Evolutionary conservation across 164 flowering plant species (phyloP).

Genomic region (Kingdonia uniflora): DNA sequence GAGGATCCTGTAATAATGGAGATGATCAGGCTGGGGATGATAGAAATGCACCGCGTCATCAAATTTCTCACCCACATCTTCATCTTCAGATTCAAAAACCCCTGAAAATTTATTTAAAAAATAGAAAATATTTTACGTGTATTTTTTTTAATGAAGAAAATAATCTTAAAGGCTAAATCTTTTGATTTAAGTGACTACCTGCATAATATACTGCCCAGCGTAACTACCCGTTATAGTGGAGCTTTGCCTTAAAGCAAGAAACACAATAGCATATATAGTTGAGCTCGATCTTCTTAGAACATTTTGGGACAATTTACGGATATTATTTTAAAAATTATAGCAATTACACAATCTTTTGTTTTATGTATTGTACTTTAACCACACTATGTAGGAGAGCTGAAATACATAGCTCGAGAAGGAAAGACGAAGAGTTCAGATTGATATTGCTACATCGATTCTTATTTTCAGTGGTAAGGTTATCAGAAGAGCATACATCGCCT

Average conservation of each 20-base stretch:
- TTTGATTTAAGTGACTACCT: slow-evolving; percentile 24
- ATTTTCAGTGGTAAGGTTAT: too few relatives aligned
- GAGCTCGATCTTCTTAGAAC: not conserved
- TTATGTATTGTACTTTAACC: not conserved
- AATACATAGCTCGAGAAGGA: slow-evolving; percentile 58
- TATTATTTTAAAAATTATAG: not conserved
- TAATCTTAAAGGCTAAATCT: too few relatives aligned
- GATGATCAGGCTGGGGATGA: slow-evolving; percentile 65
- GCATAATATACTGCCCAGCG: slow-evolving; percentile 89
- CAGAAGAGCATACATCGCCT: slow-evolving; percentile 80
- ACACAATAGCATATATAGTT: slow-evolving; percentile 34
- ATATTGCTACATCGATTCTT: slow-evolving; percentile 50
- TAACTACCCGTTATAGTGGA: slow-evolving; percentile 83
- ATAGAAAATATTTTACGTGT: not conserved
- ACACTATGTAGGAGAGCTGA: not conserved
- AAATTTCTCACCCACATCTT: slow-evolving; percentile 57
- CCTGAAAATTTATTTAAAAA: slow-evolving; percentile 26
- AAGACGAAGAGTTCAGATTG: slow-evolving; percentile 79
- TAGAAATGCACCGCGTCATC: slow-evolving; percentile 60
- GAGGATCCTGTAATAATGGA: slow-evolving; percentile 60
- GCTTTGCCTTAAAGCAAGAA: slow-evolving; percentile 87
- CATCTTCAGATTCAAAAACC: slow-evolving; percentile 67
- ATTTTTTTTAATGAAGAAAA: not conserved
- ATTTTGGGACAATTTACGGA: not conserved
- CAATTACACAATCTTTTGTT: too few relatives aligned